A percentile compares a stretch with the other conserved stretches of the same genome.
These are phyloP conservation scores for Cordyceps militaris DNA, from an alignment of 2,329 filamentous ascomycete genomes.

Conservation along the genomic window DNA sequence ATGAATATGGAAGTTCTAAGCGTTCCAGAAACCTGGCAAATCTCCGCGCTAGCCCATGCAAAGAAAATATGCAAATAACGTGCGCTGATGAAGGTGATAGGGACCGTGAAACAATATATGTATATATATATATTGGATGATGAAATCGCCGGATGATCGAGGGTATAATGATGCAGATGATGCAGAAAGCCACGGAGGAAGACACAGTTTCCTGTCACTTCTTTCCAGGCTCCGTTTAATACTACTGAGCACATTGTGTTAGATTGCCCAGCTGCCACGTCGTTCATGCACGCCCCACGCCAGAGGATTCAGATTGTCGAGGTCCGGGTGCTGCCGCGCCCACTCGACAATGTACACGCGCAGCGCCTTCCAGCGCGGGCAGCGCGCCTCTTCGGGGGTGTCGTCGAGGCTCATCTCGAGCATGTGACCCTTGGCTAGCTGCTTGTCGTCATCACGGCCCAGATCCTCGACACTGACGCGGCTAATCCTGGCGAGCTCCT, in stretches of 20 bases:
- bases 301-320: constrained; percentile 52
- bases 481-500: constrained; percentile 77
- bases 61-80: background rate
- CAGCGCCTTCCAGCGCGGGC: constrained; percentile 73
- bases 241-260: constrained; percentile 8
- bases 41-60: constrained; percentile 3
- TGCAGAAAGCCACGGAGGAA: background rate
- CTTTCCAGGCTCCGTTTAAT: background rate
- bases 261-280: constrained; percentile 68
- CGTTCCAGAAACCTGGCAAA: background rate
- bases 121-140: background rate
- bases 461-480: constrained; percentile 62
- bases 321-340: constrained; percentile 76
- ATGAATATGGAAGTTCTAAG: background rate
- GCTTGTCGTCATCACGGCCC: constrained; percentile 58
- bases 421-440: constrained; percentile 66
- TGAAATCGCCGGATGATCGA: background rate
- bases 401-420: constrained; percentile 42
- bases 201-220: background rate
- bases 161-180: background rate
- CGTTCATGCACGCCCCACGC: constrained; percentile 63
- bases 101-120: background rate
- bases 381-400: constrained; percentile 44
- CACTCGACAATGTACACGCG: constrained; percentile 81
- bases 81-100: constrained; percentile 3